Percentiles rank a stretch among this genome's conserved stretches.
Conservation (phyloP, 805 yeast genomes). For the Hanseniaspora lachancei region DNA sequence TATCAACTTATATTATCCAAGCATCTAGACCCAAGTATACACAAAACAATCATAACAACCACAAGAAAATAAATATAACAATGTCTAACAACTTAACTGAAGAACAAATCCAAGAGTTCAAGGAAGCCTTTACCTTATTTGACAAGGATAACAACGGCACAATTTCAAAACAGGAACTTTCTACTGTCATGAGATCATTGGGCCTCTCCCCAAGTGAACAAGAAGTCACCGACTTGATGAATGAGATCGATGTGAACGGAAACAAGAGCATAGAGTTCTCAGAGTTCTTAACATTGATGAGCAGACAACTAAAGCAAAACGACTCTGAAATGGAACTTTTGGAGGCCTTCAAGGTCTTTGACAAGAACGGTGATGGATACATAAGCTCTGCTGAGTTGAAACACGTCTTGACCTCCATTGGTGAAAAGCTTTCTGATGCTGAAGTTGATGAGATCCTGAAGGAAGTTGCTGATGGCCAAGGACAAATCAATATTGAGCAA, state of each 20-base stretch:
- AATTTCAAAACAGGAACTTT: slow-evolving; percentile 88
- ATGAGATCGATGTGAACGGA: slow-evolving; percentile 91
- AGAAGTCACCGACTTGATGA: slow-evolving; percentile 91
- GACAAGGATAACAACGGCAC: slow-evolving; percentile 96
- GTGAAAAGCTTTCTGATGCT: slow-evolving; percentile 90
- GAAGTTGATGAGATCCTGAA: slow-evolving; percentile 95
- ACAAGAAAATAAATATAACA: background rate
- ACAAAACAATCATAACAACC: background rate
- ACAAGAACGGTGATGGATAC: slow-evolving; percentile 90
- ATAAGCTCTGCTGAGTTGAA: slow-evolving; percentile 93
- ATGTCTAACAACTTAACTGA: slow-evolving; percentile 57
- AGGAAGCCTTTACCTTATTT: slow-evolving; percentile 93
- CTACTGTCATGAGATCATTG: slow-evolving; percentile 97
- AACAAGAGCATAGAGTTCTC: slow-evolving; percentile 80
- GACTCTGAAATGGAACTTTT: slow-evolving; percentile 94
- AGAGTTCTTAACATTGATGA: slow-evolving; percentile 76
- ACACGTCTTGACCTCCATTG: slow-evolving; percentile 93
- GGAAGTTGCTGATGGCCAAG: slow-evolving; percentile 92
- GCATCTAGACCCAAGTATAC: too few species aligned
- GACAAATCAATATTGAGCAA: slow-evolving; percentile 93
- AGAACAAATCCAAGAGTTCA: slow-evolving; percentile 92
- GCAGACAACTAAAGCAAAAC: slow-evolving; percentile 87
- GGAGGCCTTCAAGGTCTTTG: slow-evolving; percentile 97
- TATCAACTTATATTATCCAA: too few species aligned
- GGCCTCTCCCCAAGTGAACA: slow-evolving; percentile 95